Base-by-base conservation (phyloP, 441 rosid species). In the Aleurites moluccanus region DNA sequence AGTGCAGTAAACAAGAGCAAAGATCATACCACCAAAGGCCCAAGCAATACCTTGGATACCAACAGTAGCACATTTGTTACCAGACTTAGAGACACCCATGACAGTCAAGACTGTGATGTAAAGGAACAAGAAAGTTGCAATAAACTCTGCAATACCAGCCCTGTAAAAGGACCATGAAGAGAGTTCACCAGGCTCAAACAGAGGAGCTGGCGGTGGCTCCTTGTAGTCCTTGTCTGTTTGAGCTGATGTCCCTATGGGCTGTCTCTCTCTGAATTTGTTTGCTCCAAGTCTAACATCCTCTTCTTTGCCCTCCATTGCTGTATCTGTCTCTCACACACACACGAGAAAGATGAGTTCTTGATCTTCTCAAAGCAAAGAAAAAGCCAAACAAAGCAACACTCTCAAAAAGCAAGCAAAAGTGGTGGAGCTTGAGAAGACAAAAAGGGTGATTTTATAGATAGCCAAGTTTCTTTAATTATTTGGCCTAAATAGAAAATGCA, bases 171-270 rank as follows among this genome's bases (percentile, higher is more conserved):
- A 93, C 97, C 98, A 93, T 0, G 97, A 92, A 2, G 67, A 64
- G 67, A 89, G 86, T 80, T 94, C 98, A 6, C 86, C 83, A 0
- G 88, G 85, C 86, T 94, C 98, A 79, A 86, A 89, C 64, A 94
- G 79, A 0, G 98, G 94, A 20, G 98, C 97, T 1, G 94, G 89
- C 0, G 98, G 98, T n/a, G 98, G 96, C 80, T 94, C 98, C 30
- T 82, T 86, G 85, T 93, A 94, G 86, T 92, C 96, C 85, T 89
- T 89, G 68, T 78, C 85, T 28, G 76, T 75, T 67, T 92, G 96
- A 0, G 98, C 97, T 55, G 97, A 79, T 33, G 91, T 92, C 0
- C 98, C 96, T 33, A 92, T 85, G 25, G 94, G 97, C 65, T 92
- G 96, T 67, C 92, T 83, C 85, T 94, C 97, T 10, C 85, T 50